Evolutionary conservation across 805 yeast species (phyloP).

Genomic region (Kuraishia hungarica): DNA sequence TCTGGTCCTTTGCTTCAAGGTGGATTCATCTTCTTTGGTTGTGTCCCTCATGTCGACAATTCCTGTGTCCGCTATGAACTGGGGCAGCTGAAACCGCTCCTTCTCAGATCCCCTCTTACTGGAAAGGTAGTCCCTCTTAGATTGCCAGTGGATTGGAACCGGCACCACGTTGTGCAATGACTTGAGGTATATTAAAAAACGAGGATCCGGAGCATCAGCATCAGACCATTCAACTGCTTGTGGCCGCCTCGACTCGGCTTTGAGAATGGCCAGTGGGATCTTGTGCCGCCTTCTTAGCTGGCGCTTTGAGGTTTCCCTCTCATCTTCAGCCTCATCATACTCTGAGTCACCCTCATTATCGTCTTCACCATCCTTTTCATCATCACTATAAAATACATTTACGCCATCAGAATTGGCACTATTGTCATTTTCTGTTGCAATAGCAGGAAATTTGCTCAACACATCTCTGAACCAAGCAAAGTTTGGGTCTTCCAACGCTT

Average conservation of each 20-base stretch:
- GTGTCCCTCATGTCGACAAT: constrained; percentile 79
- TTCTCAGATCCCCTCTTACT: constrained; percentile 58
- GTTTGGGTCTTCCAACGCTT: constrained; percentile 7
- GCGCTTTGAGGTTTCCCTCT: constrained; percentile 30
- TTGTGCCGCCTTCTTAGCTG: constrained; percentile 44
- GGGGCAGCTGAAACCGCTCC: constrained; percentile 70
- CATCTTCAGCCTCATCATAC: constrained; percentile 13
- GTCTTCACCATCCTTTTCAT: constrained; percentile 8
- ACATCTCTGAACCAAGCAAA: constrained; percentile 10
- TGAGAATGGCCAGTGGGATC: constrained; percentile 60
- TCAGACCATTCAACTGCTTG: constrained; percentile 83
- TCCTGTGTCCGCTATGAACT: constrained; percentile 73
- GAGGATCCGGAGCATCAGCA: constrained; percentile 76
- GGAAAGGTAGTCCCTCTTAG: constrained; percentile 66
- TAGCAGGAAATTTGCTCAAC: constrained; percentile 13
- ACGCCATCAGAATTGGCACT: constrained; percentile 6
- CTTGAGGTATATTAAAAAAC: constrained; percentile 55
- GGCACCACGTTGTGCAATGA: constrained; percentile 56
- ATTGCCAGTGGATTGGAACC: constrained; percentile 82
- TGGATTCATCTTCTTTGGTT: constrained; percentile 39
- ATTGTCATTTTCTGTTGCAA: neutral
- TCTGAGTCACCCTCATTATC: constrained; percentile 14
- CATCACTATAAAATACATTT: constrained; percentile 13
- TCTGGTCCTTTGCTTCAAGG: constrained; percentile 65
- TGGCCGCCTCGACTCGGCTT: constrained; percentile 52